Percentiles rank a stretch among this genome's conserved stretches.
These are phyloP conservation scores for Fusarium odoratissimum DNA, from an alignment of 2,329 filamentous ascomycete genomes.

Conservation along the genomic window DNA sequence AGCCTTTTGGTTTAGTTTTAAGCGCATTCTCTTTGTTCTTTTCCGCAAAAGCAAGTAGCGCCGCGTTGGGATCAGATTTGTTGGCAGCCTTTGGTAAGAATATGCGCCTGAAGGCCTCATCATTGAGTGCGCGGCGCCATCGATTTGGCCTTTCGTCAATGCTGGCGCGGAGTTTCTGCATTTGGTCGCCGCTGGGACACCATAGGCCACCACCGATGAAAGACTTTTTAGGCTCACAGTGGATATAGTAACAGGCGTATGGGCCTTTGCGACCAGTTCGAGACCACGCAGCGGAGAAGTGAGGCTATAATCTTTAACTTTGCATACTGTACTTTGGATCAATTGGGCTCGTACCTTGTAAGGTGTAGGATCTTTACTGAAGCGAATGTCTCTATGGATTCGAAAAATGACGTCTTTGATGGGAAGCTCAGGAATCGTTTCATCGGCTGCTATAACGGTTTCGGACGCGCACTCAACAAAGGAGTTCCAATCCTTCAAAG, in stretches of 20 bases:
- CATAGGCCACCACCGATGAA: constrained; percentile 87
- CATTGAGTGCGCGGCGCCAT: constrained; percentile 75
- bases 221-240: constrained; percentile 77
- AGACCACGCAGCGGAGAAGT: constrained; percentile 89
- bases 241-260: constrained; percentile 90
- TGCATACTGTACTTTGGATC: background rate
- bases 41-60: constrained; percentile 75
- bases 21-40: constrained; percentile 80
- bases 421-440: constrained; percentile 87
- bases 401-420: constrained; percentile 88
- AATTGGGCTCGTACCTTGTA: constrained; percentile 74
- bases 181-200: constrained; percentile 76
- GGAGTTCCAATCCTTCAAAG: constrained; percentile 83
- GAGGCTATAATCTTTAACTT: constrained; percentile 61
- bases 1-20: constrained; percentile 90
- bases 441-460: constrained; percentile 77
- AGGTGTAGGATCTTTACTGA: constrained; percentile 84
- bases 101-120: constrained; percentile 68
- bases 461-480: constrained; percentile 80
- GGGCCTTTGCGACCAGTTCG: constrained; percentile 88
- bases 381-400: constrained; percentile 88
- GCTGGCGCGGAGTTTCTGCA: constrained; percentile 75
- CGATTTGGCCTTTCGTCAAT: constrained; percentile 79
- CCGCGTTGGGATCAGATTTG: constrained; percentile 59
- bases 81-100: constrained; percentile 66